A percentile compares a stretch with the other conserved stretches of the same genome.
Conservation (phyloP, 2,329 filamentous ascomycete species). For the Pleomassaria siparia region DNA sequence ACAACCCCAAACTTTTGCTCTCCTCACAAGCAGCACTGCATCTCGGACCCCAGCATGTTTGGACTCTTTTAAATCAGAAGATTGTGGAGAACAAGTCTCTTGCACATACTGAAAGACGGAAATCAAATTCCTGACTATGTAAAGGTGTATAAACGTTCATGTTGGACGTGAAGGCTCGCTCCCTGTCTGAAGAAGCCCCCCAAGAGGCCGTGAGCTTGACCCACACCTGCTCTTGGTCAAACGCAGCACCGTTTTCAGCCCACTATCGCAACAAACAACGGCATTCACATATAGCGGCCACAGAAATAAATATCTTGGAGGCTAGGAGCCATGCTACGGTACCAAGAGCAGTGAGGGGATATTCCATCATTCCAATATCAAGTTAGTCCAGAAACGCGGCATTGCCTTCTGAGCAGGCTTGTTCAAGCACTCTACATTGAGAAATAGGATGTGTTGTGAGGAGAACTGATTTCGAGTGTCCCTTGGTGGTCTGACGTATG, state of each 20-base stretch:
- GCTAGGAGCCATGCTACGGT: conserved; percentile 8
- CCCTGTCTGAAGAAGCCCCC: conserved; percentile 29
- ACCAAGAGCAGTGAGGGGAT: conserved; percentile 12
- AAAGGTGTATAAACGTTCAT: conserved; percentile 11
- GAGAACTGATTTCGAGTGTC: neutral
- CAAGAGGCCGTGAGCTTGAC: conserved; percentile 26
- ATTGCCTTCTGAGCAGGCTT: neutral
- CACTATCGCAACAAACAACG: conserved; percentile 15
- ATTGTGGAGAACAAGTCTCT: conserved; percentile 12
- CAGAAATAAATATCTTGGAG: neutral
- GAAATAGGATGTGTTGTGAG: too few relatives aligned
- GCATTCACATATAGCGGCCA: conserved; percentile 9
- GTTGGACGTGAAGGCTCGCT: conserved; percentile 17
- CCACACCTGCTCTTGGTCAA: conserved; percentile 26
- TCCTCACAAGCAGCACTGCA: conserved; percentile 25
- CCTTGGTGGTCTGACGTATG: neutral
- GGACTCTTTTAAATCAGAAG: conserved; percentile 64
- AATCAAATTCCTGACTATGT: conserved; percentile 53
- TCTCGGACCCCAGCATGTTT: conserved; percentile 54
- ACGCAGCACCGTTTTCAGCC: conserved; percentile 13
- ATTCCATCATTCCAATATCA: conserved; percentile 2
- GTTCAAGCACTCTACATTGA: neutral
- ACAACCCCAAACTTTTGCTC: conserved; percentile 29
- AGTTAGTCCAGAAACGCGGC: neutral
- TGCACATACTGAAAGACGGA: neutral